Evolutionary conservation across 2,329 filamentous ascomycete species (phyloP).

Genomic region (Diaporthe aspalathi): DNA sequence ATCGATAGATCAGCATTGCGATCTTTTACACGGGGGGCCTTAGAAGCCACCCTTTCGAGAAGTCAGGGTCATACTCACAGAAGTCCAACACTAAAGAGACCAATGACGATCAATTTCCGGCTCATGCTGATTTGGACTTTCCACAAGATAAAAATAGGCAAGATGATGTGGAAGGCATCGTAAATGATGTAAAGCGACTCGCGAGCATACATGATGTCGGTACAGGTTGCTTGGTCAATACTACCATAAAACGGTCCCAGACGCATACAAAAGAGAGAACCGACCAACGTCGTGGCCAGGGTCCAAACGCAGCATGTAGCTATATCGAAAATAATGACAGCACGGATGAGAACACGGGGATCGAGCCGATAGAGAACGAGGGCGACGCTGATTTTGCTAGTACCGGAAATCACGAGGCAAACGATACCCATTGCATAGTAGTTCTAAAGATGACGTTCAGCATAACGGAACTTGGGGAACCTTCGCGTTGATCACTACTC

Average conservation of each 20-base stretch:
- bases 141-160: constrained; percentile 34
- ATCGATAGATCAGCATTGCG: no score
- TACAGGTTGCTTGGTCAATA: not conserved
- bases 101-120: constrained; percentile 28
- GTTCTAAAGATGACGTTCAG: not conserved
- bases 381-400: constrained; percentile 36
- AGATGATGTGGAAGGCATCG: constrained; percentile 26
- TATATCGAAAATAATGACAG: constrained; percentile 31
- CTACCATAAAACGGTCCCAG: not conserved
- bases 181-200: constrained; percentile 34
- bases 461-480: no score
- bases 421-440: constrained; percentile 20
- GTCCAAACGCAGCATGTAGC: constrained; percentile 34
- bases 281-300: constrained; percentile 12
- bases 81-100: constrained; percentile 32
- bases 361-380: constrained; percentile 38
- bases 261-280: constrained; percentile 17
- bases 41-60: no score
- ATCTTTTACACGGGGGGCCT: no score
- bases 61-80: no score
- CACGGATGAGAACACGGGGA: constrained; percentile 6
- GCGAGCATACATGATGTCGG: constrained; percentile 17
- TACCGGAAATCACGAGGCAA: constrained; percentile 33
- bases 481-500: no score
- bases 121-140: constrained; percentile 11